Evolutionary conservation across 2,329 filamentous ascomycete genomes (phyloP).

Genomic region (Fusarium ramigenum): DNA sequence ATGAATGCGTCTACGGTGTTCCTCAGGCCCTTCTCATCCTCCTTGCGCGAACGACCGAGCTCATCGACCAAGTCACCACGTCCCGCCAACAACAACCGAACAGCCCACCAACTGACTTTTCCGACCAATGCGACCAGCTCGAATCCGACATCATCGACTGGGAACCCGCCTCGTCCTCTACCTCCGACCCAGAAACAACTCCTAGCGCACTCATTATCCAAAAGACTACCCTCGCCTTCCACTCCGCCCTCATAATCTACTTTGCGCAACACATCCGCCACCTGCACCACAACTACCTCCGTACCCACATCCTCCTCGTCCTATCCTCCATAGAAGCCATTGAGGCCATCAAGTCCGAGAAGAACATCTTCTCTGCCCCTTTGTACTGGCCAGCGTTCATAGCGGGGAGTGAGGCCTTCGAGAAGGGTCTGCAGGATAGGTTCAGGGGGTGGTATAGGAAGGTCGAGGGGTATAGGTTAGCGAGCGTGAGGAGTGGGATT

Average conservation of each 20-base stretch:
- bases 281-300: neutral
- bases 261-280: neutral
- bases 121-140: neutral
- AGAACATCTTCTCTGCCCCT: neutral
- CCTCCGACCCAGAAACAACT: neutral
- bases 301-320: neutral
- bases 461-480: neutral
- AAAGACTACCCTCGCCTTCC: neutral
- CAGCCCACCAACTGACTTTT: neutral
- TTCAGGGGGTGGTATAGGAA: neutral
- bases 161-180: neutral
- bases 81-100: neutral
- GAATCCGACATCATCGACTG: neutral
- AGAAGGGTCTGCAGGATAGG: neutral
- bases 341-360: neutral
- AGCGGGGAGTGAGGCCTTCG: neutral
- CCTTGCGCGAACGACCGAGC: neutral
- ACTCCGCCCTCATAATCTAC: neutral
- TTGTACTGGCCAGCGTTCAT: neutral
- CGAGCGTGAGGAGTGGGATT: neutral
- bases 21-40: neutral
- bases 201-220: neutral
- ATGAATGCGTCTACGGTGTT: neutral
- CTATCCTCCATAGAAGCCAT: neutral
- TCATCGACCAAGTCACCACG: neutral